Percentiles rank a stretch among this genome's conserved stretches.
Conservation (phyloP, 129 eudicot genomes). For the Helichrysum umbraculigerum region DNA sequence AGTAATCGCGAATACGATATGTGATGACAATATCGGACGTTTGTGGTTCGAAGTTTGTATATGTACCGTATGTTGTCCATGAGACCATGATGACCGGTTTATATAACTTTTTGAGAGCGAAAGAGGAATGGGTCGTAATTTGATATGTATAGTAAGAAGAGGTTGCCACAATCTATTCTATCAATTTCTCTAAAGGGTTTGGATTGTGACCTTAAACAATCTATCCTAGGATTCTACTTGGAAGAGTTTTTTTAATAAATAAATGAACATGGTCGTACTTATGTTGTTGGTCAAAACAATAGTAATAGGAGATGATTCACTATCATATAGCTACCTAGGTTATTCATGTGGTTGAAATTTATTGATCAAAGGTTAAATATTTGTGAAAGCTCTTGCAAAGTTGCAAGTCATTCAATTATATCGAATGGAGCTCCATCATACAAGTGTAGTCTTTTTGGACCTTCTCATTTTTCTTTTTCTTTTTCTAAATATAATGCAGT, state of each 20-base stretch:
- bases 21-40: background rate
- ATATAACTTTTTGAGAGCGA: background rate
- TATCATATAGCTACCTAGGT: background rate
- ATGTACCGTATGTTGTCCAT: background rate
- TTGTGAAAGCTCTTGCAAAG: no score
- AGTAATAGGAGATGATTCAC: conserved; percentile 11
- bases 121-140: background rate
- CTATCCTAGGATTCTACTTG: conserved; percentile 25
- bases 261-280: conserved; percentile 3
- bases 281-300: conserved; percentile 16
- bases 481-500: no score
- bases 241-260: background rate
- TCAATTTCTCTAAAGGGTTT: conserved; percentile 29
- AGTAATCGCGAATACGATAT: no score
- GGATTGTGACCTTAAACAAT: conserved; percentile 35
- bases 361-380: conserved; percentile 1
- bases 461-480: background rate
- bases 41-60: background rate
- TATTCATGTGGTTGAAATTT: conserved; percentile 1
- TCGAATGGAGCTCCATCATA: background rate
- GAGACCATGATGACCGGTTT: background rate
- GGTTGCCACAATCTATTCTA: conserved; percentile 24
- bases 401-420: background rate
- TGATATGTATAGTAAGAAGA: conserved; percentile 29
- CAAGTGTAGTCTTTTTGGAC: background rate